A percentile compares a stretch with the other conserved stretches of the same genome.
Evolutionary conservation across 371 early-diverging fungal genomes (phyloP).

Genomic region (Mortierella sp.): DNA sequence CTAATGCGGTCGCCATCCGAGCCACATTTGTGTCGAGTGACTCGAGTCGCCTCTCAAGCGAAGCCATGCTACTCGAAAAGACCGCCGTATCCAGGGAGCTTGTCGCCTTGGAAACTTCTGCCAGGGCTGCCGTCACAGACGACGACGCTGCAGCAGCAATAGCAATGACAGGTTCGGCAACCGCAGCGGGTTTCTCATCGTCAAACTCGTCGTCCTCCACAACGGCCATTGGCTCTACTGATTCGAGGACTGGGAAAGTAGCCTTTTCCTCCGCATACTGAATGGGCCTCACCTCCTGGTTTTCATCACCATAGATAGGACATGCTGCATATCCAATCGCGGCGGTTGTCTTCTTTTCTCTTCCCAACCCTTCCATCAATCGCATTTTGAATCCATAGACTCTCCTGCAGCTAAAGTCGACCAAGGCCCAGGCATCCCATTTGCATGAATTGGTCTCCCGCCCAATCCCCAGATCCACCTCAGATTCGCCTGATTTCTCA

Average conservation of each 20-base stretch:
- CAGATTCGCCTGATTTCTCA: slow-evolving; percentile 30
- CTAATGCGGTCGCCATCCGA: slow-evolving; percentile 51
- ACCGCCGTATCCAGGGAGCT: slow-evolving; percentile 36
- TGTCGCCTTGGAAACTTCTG: slow-evolving; percentile 43
- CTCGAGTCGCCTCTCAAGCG: slow-evolving; percentile 45
- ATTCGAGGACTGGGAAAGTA: slow-evolving; percentile 36
- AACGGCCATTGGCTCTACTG: slow-evolving; percentile 10
- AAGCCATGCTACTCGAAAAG: slow-evolving; percentile 36
- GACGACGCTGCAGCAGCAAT: slow-evolving; percentile 29
- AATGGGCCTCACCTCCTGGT: slow-evolving; percentile 23
- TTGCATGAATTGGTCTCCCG: slow-evolving; percentile 21
- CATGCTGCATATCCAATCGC: slow-evolving; percentile 42
- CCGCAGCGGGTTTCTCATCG: slow-evolving; percentile 24
- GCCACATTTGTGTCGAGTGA: slow-evolving; percentile 51
- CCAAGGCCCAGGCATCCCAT: slow-evolving; percentile 42
- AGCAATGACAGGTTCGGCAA: slow-evolving; percentile 13
- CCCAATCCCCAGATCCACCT: slow-evolving; percentile 25
- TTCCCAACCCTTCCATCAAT: slow-evolving; percentile 6
- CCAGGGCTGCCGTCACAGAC: slow-evolving; percentile 34
- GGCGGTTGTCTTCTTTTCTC: slow-evolving; percentile 16
- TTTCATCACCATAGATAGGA: slow-evolving; percentile 29
- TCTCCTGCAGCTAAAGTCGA: slow-evolving; percentile 41
- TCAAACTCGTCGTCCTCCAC: slow-evolving; percentile 36
- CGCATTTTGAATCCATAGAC: slow-evolving; percentile 48
- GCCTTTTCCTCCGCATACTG: slow-evolving; percentile 40